Conservation (phyloP, 768 basidiomycete genomes). For the Sarcodon aspratus region DNA sequence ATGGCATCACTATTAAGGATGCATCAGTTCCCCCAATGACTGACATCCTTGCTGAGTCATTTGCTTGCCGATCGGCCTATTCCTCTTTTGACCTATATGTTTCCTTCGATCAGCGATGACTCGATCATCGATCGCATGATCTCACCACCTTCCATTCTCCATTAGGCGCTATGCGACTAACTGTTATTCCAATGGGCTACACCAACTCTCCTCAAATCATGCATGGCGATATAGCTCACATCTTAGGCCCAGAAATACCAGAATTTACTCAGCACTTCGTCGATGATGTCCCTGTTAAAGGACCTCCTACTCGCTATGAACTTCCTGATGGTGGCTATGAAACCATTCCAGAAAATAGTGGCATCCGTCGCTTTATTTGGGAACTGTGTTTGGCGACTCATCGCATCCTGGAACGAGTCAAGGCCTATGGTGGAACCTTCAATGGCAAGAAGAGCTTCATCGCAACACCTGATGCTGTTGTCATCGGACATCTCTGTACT, state of each 20-base stretch:
- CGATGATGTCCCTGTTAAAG: slow-evolving; percentile 26
- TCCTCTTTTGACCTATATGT: too few species aligned
- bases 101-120: not conserved
- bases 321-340: slow-evolving; percentile 18
- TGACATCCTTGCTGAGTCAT: too few species aligned
- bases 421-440: slow-evolving; percentile 24
- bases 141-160: slow-evolving; percentile 11
- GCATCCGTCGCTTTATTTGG: slow-evolving; percentile 26
- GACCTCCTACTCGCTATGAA: slow-evolving; percentile 20
- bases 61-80: too few species aligned
- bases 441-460: slow-evolving; percentile 23
- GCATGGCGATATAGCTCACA: slow-evolving; percentile 4
- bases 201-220: slow-evolving; percentile 7
- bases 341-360: slow-evolving; percentile 22
- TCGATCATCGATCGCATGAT: slow-evolving; percentile 4
- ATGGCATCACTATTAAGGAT: too few species aligned
- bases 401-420: slow-evolving; percentile 23
- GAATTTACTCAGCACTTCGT: slow-evolving; percentile 23
- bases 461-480: slow-evolving; percentile 12
- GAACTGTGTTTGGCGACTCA: slow-evolving; percentile 26
- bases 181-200: slow-evolving; percentile 7
- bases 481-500: slow-evolving; percentile 28
- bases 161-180: slow-evolving; percentile 5
- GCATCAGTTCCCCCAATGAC: too few species aligned
- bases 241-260: slow-evolving; percentile 29